Evolutionary conservation across 208 protist species (phyloP).

Genomic region (Crithidia brevicula): DNA sequence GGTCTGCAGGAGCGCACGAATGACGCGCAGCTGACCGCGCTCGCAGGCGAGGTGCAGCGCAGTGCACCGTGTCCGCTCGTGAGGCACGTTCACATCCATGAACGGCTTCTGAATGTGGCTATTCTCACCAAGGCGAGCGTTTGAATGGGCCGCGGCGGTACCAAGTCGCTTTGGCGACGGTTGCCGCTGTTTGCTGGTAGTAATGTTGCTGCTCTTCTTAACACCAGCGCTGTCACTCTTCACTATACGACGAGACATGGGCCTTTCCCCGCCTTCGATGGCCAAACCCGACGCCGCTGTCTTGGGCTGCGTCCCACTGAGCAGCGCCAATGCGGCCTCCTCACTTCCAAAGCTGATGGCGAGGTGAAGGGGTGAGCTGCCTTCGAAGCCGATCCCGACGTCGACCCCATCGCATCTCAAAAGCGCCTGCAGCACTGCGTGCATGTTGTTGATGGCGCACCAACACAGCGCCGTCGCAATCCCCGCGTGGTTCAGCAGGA

Average conservation of each 20-base stretch:
- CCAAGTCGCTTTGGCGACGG: no score
- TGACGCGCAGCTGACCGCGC: conserved; percentile 55
- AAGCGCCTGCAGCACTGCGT: conserved; percentile 56
- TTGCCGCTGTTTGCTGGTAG: no score
- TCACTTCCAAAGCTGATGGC: conserved; percentile 72
- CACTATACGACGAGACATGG: not conserved
- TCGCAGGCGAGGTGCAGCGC: conserved; percentile 88
- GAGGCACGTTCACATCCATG: conserved; percentile 75
- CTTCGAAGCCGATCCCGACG: conserved; percentile 60
- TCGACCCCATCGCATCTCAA: conserved; percentile 57
- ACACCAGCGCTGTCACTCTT: not conserved
- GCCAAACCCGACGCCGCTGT: not conserved
- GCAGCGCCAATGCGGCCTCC: conserved; percentile 62
- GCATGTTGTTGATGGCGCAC: conserved; percentile 81
- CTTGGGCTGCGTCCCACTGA: conserved; percentile 36
- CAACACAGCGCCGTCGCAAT: conserved; percentile 80
- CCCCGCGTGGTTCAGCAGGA: conserved; percentile 76
- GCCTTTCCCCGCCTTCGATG: not conserved
- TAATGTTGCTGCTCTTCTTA: not conserved
- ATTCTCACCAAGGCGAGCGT: no score
- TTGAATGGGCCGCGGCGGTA: no score
- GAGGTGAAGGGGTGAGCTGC: conserved; percentile 67
- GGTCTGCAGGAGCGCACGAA: conserved; percentile 50
- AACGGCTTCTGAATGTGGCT: conserved; percentile 23
- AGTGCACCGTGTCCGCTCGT: conserved; percentile 65